Conservation (phyloP, 2,329 filamentous ascomycete genomes). For the Microdochium nivale region DNA sequence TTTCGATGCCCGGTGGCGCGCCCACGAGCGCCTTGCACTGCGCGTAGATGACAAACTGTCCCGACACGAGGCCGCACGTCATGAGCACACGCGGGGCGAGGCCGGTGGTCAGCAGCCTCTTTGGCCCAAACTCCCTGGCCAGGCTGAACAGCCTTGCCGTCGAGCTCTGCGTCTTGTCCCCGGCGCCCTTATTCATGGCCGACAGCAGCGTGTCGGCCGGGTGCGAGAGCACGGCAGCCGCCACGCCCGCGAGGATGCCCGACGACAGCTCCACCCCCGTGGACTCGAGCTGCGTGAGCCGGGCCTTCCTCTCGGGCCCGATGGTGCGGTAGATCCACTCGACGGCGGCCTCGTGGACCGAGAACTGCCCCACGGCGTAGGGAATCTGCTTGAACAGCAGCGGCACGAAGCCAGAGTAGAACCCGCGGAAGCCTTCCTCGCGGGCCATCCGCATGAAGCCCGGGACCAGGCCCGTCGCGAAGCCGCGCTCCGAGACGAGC, state of each 20-base stretch:
- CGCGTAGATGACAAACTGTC: constrained; percentile 47
- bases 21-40: constrained; percentile 45
- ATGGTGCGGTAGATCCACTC: constrained; percentile 64
- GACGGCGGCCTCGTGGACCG: constrained; percentile 82
- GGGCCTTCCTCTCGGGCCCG: constrained; percentile 58
- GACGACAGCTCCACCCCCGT: constrained; percentile 80
- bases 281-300: constrained; percentile 60
- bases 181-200: constrained; percentile 46
- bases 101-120: constrained; percentile 34
- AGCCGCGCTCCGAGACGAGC: constrained; percentile 73
- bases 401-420: constrained; percentile 87
- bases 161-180: constrained; percentile 35
- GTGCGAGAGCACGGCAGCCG: constrained; percentile 80
- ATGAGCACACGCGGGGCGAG: constrained; percentile 43
- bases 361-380: constrained; percentile 92
- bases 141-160: constrained; percentile 44
- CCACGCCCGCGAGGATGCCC: constrained; percentile 80
- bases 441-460: constrained; percentile 69
- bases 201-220: constrained; percentile 63
- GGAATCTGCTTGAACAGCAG: constrained; percentile 85
- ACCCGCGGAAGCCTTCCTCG: constrained; percentile 69
- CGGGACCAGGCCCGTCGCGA: constrained; percentile 60
- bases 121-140: constrained; percentile 40
- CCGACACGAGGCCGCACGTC: constrained; percentile 43
- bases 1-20: constrained; percentile 41